phyloP scores from a whole-genome alignment of 208 protist species.

The Leishmania turanica region DNA sequence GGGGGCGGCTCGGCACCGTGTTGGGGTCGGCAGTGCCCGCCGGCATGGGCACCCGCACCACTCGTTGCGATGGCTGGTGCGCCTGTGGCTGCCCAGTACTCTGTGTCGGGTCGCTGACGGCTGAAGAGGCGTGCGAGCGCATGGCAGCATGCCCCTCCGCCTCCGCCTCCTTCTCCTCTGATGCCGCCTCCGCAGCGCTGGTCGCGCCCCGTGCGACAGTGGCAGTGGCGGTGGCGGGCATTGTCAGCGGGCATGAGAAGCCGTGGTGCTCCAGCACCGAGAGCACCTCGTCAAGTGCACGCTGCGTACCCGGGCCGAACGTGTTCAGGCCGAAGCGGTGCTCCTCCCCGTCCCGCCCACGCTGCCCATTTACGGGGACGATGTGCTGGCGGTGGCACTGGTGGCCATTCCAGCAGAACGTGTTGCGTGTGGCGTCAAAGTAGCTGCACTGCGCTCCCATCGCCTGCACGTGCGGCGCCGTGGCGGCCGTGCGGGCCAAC shows the following conservation, averaged over 20 bases:
- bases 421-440: conserved; percentile 33
- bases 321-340: conserved; percentile 18
- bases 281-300: conserved; percentile 27
- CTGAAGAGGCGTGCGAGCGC: not conserved
- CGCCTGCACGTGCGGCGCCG: conserved; percentile 16
- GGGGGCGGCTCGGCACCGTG: not conserved
- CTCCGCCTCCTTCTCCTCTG: not conserved
- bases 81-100: not conserved
- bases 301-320: conserved; percentile 33
- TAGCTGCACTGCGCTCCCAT: conserved; percentile 35
- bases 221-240: not conserved
- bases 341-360: conserved; percentile 25
- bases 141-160: not conserved
- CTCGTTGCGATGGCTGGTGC: conserved; percentile 8
- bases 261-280: conserved; percentile 27
- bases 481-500: conserved; percentile 11
- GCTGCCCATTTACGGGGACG: conserved; percentile 25
- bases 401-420: conserved; percentile 51
- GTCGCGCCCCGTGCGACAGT: not conserved
- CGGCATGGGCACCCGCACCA: not conserved
- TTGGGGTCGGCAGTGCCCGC: not conserved
- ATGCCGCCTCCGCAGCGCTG: not conserved
- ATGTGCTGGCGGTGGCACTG: conserved; percentile 39
- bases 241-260: conserved; percentile 1
- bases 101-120: not conserved